Evolutionary conservation across 2,329 filamentous ascomycete genomes (phyloP), one percentile per base, ranked within the genome.

Genomic region (Parafenestella ontariensis): DNA sequence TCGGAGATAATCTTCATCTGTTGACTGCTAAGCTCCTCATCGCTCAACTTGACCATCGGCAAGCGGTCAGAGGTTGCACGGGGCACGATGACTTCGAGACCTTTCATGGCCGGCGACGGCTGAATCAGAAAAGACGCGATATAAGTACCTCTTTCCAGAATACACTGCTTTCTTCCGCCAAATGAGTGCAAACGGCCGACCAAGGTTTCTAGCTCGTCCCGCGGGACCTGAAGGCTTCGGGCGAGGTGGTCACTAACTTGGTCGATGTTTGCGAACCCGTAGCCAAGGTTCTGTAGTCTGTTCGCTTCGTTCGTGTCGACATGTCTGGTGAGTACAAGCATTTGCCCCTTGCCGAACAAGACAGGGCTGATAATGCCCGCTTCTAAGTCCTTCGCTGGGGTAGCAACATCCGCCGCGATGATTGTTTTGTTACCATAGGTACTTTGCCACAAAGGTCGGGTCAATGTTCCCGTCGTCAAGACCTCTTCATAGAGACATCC

Each of bases 401-500:
- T 48, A 21, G 60, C 55, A 34, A 68, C 50, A 7, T 72, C 65
- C 4, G 59, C 58, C 10, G 69, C 65, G 5, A 71, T 42, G n/a
- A 71, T 71, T 5, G 51, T 54, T 28, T 62, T 72, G 9, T 49
- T 54, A 17, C 59, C 61, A 21, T 66, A 43, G 8, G 53, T 52
- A 10, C 59, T 59, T 11, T 56, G 65, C 46, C 66, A 71, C 1
- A 75, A 94, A 89, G 17, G 93, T 80, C 54, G 85, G 79, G 1
- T 90, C 86, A 11, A 26, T 70, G 78, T 44, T 85, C 89, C 70
- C 0, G 90, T 94, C 1, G 84, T 80, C 20, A 93, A 76, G 6
- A 95, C 89, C 62, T 91, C 87, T 59, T 94, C 89, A 78, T 89
- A 94, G 1, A 95, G 78, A 9, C 86, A 80, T 5, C 91, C 91